Conservation (phyloP, 2,329 filamentous ascomycete species). For the Alternaria sp. region DNA sequence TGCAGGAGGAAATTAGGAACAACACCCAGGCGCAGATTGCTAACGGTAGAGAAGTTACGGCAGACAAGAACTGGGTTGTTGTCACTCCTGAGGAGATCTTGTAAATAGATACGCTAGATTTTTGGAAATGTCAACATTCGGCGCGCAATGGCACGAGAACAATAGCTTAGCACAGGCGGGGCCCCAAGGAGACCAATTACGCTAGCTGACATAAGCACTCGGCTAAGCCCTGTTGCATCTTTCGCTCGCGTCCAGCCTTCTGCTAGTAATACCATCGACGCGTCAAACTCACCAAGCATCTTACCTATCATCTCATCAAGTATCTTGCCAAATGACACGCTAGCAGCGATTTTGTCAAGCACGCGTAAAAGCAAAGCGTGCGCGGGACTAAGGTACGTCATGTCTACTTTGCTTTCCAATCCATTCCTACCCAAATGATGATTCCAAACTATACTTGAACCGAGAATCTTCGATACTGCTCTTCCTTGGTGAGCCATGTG, state of each 20-base stretch:
- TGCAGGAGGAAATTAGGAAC: constrained; percentile 35
- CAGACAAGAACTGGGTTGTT: constrained; percentile 44
- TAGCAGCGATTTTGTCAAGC: background rate
- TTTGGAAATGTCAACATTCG: background rate
- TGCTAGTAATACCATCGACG: background rate
- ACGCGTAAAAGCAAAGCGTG: background rate
- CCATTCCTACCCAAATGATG: constrained; percentile 11
- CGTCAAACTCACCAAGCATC: constrained; percentile 3
- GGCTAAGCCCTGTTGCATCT: constrained; percentile 3
- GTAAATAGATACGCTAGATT: constrained; percentile 10
- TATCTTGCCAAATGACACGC: background rate
- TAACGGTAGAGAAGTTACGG: constrained; percentile 40
- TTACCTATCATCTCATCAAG: background rate
- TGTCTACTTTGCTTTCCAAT: background rate
- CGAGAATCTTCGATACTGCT: constrained; percentile 11
- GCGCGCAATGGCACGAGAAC: background rate
- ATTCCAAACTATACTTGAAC: constrained; percentile 28
- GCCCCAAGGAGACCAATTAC: background rate
- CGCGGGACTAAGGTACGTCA: constrained; percentile 3
- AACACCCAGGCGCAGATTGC: constrained; percentile 35
- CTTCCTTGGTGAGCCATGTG: constrained; percentile 8
- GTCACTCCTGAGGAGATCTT: constrained; percentile 42
- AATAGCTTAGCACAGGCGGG: background rate
- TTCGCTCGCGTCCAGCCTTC: background rate
- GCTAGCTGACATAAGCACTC: constrained; percentile 15